Evolutionary conservation across 2,329 filamentous ascomycete species (phyloP).

Genomic region (Fusarium tjaetaba): DNA sequence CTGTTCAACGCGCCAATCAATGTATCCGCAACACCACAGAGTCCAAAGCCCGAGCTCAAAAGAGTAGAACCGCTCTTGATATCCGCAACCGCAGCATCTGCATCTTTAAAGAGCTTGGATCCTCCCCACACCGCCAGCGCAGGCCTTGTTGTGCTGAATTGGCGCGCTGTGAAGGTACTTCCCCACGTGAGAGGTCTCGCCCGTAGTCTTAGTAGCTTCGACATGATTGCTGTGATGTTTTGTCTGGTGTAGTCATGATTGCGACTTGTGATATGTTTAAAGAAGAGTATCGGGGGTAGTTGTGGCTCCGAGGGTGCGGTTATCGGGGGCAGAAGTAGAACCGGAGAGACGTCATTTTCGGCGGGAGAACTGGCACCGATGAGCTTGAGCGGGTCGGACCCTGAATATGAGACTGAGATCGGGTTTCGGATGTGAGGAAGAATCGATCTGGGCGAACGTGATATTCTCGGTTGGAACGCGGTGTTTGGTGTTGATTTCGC

Average conservation of each 20-base stretch:
- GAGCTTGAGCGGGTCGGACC: slow-evolving; percentile 8
- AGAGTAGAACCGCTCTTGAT: slow-evolving; percentile 76
- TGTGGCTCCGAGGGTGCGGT: slow-evolving; percentile 13
- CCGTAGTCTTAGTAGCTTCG: slow-evolving; percentile 17
- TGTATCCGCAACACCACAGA: slow-evolving; percentile 81
- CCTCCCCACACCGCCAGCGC: slow-evolving; percentile 13
- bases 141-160: slow-evolving; percentile 34
- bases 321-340: slow-evolving; percentile 22
- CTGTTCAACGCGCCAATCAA: slow-evolving; percentile 74
- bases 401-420: neutral
- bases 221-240: slow-evolving; percentile 20
- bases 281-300: slow-evolving; percentile 22
- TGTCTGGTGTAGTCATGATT: slow-evolving; percentile 5
- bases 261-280: slow-evolving; percentile 33
- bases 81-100: slow-evolving; percentile 76
- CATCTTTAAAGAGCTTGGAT: slow-evolving; percentile 63
- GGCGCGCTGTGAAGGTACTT: slow-evolving; percentile 35
- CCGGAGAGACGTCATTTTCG: slow-evolving; percentile 35
- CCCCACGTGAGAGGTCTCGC: slow-evolving; percentile 31
- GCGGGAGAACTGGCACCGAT: slow-evolving; percentile 29
- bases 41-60: slow-evolving; percentile 82
- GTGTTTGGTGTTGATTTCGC: neutral
- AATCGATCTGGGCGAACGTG: neutral
- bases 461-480: neutral
- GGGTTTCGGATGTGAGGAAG: neutral